Conservation (phyloP, 1,139 yeast species). For the Magnusiomyces clavatus region DNA sequence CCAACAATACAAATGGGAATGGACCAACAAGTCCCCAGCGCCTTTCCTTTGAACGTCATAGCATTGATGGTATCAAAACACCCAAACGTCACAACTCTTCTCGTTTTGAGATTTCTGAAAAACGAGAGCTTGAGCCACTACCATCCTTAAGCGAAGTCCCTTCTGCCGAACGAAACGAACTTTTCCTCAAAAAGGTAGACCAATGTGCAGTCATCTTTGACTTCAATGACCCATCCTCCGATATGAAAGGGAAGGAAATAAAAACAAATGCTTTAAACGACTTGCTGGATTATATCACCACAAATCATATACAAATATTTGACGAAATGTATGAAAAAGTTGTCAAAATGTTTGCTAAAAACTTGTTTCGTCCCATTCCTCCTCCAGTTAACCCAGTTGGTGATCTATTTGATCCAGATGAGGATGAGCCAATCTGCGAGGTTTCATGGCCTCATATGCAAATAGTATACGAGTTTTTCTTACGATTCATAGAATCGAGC, state of each 20-base stretch:
- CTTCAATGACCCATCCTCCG: slow-evolving; percentile 87
- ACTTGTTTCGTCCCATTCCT: slow-evolving; percentile 90
- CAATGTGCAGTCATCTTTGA: slow-evolving; percentile 94
- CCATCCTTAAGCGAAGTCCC: slow-evolving; percentile 89
- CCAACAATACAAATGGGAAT: background rate
- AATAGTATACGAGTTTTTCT: slow-evolving; percentile 86
- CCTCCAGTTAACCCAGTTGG: slow-evolving; percentile 98
- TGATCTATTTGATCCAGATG: slow-evolving; percentile 95
- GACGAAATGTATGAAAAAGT: slow-evolving; percentile 88
- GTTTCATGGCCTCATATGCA: slow-evolving; percentile 99
- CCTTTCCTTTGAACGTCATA: slow-evolving; percentile 33
- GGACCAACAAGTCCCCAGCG: slow-evolving; percentile 18
- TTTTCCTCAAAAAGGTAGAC: slow-evolving; percentile 81
- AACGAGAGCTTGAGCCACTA: slow-evolving; percentile 68
- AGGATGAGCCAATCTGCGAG: slow-evolving; percentile 95
- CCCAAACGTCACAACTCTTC: slow-evolving; percentile 95
- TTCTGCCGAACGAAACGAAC: slow-evolving; percentile 72
- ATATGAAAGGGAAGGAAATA: slow-evolving; percentile 86
- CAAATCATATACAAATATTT: slow-evolving; percentile 68
- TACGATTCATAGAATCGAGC: slow-evolving; percentile 87
- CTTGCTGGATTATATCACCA: slow-evolving; percentile 78
- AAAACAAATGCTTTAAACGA: slow-evolving; percentile 83
- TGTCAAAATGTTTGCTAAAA: slow-evolving; percentile 80
- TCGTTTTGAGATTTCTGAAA: slow-evolving; percentile 69
- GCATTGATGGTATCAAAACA: slow-evolving; percentile 53